Evolutionary conservation across 345 rosid genomes (phyloP), one percentile per base, ranked within the genome.

Genomic region (Gynandropsis gynandra): DNA sequence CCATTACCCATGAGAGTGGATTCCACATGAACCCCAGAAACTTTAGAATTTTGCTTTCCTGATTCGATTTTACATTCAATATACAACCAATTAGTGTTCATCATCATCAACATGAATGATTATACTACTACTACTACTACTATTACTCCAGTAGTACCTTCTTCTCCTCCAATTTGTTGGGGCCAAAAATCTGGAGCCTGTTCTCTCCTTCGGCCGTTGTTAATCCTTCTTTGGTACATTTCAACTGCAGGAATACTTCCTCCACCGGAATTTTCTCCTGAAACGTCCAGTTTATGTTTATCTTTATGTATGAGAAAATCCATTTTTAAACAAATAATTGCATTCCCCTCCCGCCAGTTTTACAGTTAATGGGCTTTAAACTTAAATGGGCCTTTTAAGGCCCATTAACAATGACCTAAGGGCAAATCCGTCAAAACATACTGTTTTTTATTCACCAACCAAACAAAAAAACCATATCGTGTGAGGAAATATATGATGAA

Each of bases 11-110:
- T 1, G 96, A 87, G 13, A 87, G 73, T 20, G 93, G 93, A 59
- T 87, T 87, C 89, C 93, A 83, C 96, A 87, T 81, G 67, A 87
- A 87, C 42, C 96, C 96, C 61, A 83, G 66, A 61, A 87, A 83
- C 87, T 87, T 83, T 51, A 83, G 86, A 7, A 87, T 0, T 54
- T 81, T 87, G 77, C 83, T 83, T 72, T 87, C 94, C 85, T 86
- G 67, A 40, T 45, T 21, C 12, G 31, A 39, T 20, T 13, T 38
- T 32, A 12, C 24, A 36, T 13, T 0, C 16, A 1, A 10, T 47
- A 4, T 5, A 14, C 9, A 7, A 56, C 16, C 62, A 41, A 47
- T 31, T 50, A 53, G 14, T 7, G 8, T 8, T 14, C 34, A 13
- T 4, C 45, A 4, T 16, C 2, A 9, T n/a, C 8, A 58, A 59